Evolutionary conservation across 495 filamentous ascomycete species (phyloP).

Genomic region (Annulohypoxylon moriforme): DNA sequence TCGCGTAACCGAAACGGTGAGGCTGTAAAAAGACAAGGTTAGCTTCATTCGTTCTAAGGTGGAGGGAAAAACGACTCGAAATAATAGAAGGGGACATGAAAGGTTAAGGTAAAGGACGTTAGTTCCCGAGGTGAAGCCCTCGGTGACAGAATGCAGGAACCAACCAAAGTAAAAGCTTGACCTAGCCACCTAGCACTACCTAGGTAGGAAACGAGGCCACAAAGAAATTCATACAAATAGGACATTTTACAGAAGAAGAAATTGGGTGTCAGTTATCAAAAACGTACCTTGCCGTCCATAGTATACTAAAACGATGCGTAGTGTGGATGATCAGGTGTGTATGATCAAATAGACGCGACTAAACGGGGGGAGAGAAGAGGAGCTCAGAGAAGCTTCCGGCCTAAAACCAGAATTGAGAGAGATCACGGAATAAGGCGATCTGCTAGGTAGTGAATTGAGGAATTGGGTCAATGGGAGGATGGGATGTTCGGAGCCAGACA

Average conservation of each 20-base stretch:
- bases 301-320: not conserved
- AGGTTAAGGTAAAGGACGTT: not conserved
- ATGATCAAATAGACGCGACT: not conserved
- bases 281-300: not conserved
- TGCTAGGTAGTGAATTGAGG: not conserved
- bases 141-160: not conserved
- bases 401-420: not conserved
- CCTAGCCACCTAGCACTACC: not conserved
- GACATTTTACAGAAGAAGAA: slow-evolving; percentile 1
- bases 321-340: not conserved
- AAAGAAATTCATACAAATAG: not conserved
- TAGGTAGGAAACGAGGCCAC: not conserved
- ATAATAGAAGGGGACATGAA: not conserved
- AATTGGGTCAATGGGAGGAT: not conserved
- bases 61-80: not conserved
- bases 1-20: slow-evolving; percentile 70
- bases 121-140: not conserved
- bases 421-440: not conserved
- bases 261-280: not conserved
- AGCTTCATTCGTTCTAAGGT: slow-evolving; percentile 1
- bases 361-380: not conserved
- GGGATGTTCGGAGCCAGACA: not conserved
- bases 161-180: not conserved
- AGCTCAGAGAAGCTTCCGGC: not conserved
- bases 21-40: slow-evolving; percentile 66